Evolutionary conservation across 169 alveolate species (phyloP).

Genomic region (Cryptosporidium baileyi): DNA sequence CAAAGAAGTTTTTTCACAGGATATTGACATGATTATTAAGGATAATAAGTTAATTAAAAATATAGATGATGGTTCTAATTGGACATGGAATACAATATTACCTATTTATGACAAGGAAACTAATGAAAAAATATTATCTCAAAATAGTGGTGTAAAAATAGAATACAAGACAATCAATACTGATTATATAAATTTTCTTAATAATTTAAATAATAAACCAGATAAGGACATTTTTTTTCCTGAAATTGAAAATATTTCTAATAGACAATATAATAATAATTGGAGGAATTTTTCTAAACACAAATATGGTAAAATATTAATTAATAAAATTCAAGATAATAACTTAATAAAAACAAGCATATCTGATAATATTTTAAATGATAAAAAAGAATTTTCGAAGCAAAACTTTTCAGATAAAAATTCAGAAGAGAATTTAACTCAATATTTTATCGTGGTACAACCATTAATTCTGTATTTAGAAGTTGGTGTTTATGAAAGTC

Average conservation of each 20-base stretch:
- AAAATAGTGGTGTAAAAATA: background rate
- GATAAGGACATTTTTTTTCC: background rate
- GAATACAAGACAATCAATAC: background rate
- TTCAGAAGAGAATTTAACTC: background rate
- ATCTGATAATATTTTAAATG: background rate
- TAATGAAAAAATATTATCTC: constrained; percentile 1
- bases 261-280: background rate
- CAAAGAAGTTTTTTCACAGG: background rate
- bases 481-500: constrained; percentile 60
- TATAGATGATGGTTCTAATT: constrained; percentile 10
- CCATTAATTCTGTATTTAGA: constrained; percentile 37
- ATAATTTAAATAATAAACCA: too few species aligned
- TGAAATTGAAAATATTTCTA: background rate
- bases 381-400: too few species aligned
- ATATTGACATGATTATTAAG: background rate
- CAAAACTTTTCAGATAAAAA: too few species aligned
- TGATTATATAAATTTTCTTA: background rate
- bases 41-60: background rate
- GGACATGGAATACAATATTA: constrained; percentile 35
- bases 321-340: background rate
- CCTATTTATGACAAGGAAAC: constrained; percentile 27
- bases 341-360: background rate
- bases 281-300: background rate
- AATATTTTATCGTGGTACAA: background rate
- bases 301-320: constrained; percentile 11